Evolutionary conservation across 441 rosid genomes (phyloP), one percentile per base, ranked within the genome.

Genomic region (Biscutella auriculata): DNA sequence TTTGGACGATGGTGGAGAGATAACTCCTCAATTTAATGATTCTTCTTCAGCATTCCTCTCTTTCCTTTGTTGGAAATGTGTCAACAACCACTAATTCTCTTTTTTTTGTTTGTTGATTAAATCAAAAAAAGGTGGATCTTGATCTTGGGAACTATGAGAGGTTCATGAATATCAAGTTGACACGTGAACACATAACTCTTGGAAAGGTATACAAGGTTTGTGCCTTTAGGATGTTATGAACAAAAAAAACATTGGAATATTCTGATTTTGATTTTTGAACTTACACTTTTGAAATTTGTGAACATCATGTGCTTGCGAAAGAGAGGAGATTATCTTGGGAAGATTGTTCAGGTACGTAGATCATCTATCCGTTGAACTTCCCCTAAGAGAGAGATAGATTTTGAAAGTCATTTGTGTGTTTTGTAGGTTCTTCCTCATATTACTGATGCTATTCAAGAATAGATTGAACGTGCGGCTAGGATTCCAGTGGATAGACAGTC

Each of bases 71-170:
- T 16, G 29, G 23, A 60, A 39, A 30, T 41, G n/a, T 30, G 5
- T 42, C 65, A 66, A 44, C 48, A 34, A 51, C 55, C 15, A 26
- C 33, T 12, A 6, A 14, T 0, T 9, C 6, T 19, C 11, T 12
- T 26, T 32, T 6, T 10, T 3, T 30, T 56, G 43, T 33, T 7
- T 34, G 37, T 42, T 42, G 0, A 54, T 28, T n/a, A n/a, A n/a
- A n/a, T n/a, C n/a, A n/a, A n/a, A n/a, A 50, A 60, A 73, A 79
- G 98, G 99, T 87, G 77, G 99, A 93, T 79, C 82, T 93, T 61
- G 99, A 93, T 84, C 97, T 93, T 33, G 99, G 99, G 55, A 93
- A 93, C 76, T 93, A 93, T 39, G 98, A 93, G 80, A 76, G 98
- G 59, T 93, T 93, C 61, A 77, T 93, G 51, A 85, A 85, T 62